phyloP scores from a whole-genome alignment of 2,329 filamentous ascomycete genomes.

The Calonectria multiphialidica region DNA sequence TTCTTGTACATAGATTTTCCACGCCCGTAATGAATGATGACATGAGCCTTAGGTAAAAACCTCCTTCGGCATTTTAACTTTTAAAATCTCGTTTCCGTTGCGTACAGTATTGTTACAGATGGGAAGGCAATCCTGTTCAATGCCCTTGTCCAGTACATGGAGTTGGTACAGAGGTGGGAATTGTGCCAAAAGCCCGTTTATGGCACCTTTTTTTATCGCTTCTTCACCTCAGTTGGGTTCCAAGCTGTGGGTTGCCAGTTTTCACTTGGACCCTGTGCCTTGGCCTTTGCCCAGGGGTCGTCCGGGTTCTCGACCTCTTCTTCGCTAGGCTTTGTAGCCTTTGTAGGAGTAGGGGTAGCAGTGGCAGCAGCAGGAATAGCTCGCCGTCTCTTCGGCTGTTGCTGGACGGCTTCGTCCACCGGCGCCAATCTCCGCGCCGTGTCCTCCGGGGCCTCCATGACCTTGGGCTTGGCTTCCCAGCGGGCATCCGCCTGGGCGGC shows the following conservation, averaged over 20 bases:
- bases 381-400: neutral
- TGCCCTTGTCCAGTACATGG: neutral
- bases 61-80: neutral
- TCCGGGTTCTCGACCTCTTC: slow-evolving; percentile 36
- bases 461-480: slow-evolving; percentile 71
- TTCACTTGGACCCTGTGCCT: slow-evolving; percentile 64
- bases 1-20: slow-evolving; percentile 33
- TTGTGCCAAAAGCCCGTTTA: neutral
- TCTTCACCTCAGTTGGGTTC: slow-evolving; percentile 60
- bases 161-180: neutral
- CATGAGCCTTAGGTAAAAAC: neutral
- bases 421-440: slow-evolving; percentile 34
- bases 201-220: slow-evolving; percentile 34
- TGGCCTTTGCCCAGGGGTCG: slow-evolving; percentile 71
- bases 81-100: neutral
- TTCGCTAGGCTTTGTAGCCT: slow-evolving; percentile 6
- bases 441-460: slow-evolving; percentile 53
- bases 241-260: slow-evolving; percentile 77
- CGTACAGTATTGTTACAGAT: slow-evolving; percentile 31
- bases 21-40: slow-evolving; percentile 33
- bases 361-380: neutral
- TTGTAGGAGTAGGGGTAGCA: neutral
- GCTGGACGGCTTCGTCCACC: slow-evolving; percentile 5
- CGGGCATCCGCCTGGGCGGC: slow-evolving; percentile 73
- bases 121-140: neutral